Base-by-base conservation (phyloP, 2,329 filamentous ascomycete species). In the Epichloe glyceriae region DNA sequence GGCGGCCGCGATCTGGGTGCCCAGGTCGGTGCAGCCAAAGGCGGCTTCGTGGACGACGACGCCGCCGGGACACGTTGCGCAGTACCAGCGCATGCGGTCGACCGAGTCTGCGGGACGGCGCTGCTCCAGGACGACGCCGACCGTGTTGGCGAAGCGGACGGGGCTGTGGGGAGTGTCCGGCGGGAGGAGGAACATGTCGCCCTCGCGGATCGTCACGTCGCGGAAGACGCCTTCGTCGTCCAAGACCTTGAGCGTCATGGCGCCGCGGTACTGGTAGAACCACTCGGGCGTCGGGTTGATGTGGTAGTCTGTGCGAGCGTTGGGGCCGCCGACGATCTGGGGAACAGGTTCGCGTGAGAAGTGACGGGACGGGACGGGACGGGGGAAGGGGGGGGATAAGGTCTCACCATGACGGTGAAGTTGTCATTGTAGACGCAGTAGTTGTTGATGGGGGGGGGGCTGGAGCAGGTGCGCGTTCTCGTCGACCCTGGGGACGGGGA, bases 151-250 rank as follows among this genome's bases (percentile, higher is more conserved):
- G 69, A 96, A 97, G 52, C 91, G 82, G 35, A 97, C 88, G 0
- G 93, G 91, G 67, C 95, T 96, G 70, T 97, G 91, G 26, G 91
- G 91, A n/a, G 86, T 93, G 68, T 95, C 90, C n/a, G 83, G 79
- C 0, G 91, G 91, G 1, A 98, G 78, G 4, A 97, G 74, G 68
- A 95, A 97, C 79, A 97, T 86, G 58, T 93, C 89, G 56, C 91
- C 91, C 70, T 97, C 88, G 61, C 83, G 78, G 70, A 97, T 95
- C 63, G 89, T 76, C 56, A 97, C 80, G 69, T 97, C 91, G 57
- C 82, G 78, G 70, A 95, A 95, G 46, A 71, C 53, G 52, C 47
- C 47, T 65, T 75, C 66, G 52, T 74, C 68, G 55, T 96, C 88
- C 56, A 96, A 86, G 15, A 93, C 86, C 66, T 94, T 95, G 59